These are phyloP conservation scores for Straminergon stramineum DNA, from an alignment of 225 moss, liverwort and hornwort genomes.

Conservation along the genomic window DNA sequence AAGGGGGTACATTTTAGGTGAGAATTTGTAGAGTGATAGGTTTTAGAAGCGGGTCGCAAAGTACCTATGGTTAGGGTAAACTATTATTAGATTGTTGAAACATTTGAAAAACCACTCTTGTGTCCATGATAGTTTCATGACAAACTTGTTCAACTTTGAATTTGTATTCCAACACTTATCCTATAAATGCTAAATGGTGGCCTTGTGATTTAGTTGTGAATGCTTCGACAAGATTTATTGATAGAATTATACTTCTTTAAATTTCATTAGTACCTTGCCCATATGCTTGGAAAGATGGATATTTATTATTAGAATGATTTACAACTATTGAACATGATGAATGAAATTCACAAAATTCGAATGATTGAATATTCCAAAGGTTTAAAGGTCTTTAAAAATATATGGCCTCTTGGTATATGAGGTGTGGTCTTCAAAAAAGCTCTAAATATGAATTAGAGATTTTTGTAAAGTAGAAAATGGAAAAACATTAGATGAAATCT, in stretches of 20 bases:
- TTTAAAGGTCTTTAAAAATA: not conserved
- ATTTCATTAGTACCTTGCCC: no score
- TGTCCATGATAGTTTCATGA: not conserved
- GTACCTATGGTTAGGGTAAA: not conserved
- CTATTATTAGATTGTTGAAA: not conserved
- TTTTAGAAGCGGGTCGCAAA: not conserved
- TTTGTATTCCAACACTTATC: not conserved
- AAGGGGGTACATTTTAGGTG: not conserved
- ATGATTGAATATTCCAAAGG: not conserved
- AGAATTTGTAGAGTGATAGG: not conserved
- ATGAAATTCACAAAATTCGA: not conserved
- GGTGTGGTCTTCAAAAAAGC: no score
- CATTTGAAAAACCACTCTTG: not conserved
- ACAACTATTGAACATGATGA: fast-evolving
- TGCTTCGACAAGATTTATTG: no score
- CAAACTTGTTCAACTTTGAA: not conserved
- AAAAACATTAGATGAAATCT: no score
- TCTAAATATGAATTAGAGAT: no score
- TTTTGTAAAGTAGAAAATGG: not conserved
- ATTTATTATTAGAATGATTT: not conserved
- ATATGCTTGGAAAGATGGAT: not conserved
- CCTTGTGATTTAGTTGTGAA: not conserved
- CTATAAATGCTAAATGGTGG: no score
- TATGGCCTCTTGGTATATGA: no score
- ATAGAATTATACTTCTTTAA: not conserved